Evolutionary conservation across 2,329 filamentous ascomycete species (phyloP), one percentile per base, ranked within the genome.

Genomic region (Aspergillus puulaauensis): DNA sequence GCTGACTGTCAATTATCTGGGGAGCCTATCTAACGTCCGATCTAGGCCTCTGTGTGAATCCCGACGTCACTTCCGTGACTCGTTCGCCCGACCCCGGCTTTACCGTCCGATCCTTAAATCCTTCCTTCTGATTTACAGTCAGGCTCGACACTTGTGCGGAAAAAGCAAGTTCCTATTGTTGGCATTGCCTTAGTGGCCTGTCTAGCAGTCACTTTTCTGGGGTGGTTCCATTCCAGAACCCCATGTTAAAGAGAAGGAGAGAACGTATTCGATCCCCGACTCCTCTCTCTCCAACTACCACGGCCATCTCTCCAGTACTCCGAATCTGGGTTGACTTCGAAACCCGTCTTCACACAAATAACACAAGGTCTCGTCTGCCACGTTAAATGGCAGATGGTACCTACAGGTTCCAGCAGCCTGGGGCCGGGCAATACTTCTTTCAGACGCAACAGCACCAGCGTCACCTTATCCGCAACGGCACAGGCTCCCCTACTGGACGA

Each of bases 361-460:
- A 70, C 64, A 62, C 69, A 67, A 71, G 74, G 75, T 77, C 71
- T 74, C 74, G 66, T 76, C 74, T 77, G 74, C 76, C 76, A 72
- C 76, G 75, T 76, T 80, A 80, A 76, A 81, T 81, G 79, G 79
- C 79, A 79, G 79, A 81, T 80, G 79, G 78, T 80, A 76, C 77
- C 73, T 80, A 79, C 75, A 77, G 79, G 74, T 80, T 79, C 77
- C 78, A 80, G 73, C 78, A 80, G 77, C 77, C 78, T 79, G 78
- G 77, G 73, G 76, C 77, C 75, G 78, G 78, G 74, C 78, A 77
- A 68, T 80, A 78, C 66, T 79, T 75, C 68, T 79, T 78, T 63
- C 73, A 76, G 71, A 69, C 75, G 60, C 72, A 73, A 69, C 59
- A 71, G 53, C 77, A 77, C 59, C 74, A 72, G 67, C 73, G 76